Base-by-base conservation (phyloP, 2,329 filamentous ascomycete species). In the Epichloe typhina region DNA sequence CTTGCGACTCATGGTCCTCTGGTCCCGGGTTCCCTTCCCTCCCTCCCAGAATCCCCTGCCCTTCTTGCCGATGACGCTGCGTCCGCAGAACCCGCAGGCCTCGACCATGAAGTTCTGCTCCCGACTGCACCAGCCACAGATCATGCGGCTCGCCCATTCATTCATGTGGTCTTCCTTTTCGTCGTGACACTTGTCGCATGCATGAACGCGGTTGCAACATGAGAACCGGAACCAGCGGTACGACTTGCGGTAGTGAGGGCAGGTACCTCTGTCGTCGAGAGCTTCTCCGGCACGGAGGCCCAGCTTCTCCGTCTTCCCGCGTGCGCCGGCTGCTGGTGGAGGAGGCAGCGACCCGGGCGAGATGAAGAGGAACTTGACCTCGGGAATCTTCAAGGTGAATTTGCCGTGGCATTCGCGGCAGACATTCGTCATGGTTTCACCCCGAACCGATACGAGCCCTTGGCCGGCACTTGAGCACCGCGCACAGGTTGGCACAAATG, bases 111-210 rank as follows among this genome's bases (percentile, higher is more conserved):
- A 94, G 56, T 82, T 82, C 68, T 91, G 86, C 70, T 94, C 88
- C 48, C 88, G 73, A 55, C 83, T 88, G 66, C 87, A 88, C 70
- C 77, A 85, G 6, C 84, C 84, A 63, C 86, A 91, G 37, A 91
- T 80, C 86, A 93, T 93, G 46, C 86, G 74, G 60, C 84, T 88
- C 7, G 88, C 88, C 74, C 87, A 88, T 68, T 93, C 88, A 56
- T 86, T 83, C 7, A 77, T 70, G 67, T 94, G 88, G 47, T 84
- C 82, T 58, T 82, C 79, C 9, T 69, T 75, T 15, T 70, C 75
- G 63, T 93, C 86, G 61, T 94, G 88, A 66, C 88, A 94, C 68
- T 76, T 78, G 60, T 83, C 80, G 64, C 80, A 83, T n/a, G 78
- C 62, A 58, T 79, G 71, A 38, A 82, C 77, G 52, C 73, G 72